phyloP scores from a whole-genome alignment of 2,329 filamentous ascomycete genomes.

The Chaetomium globosum region DNA sequence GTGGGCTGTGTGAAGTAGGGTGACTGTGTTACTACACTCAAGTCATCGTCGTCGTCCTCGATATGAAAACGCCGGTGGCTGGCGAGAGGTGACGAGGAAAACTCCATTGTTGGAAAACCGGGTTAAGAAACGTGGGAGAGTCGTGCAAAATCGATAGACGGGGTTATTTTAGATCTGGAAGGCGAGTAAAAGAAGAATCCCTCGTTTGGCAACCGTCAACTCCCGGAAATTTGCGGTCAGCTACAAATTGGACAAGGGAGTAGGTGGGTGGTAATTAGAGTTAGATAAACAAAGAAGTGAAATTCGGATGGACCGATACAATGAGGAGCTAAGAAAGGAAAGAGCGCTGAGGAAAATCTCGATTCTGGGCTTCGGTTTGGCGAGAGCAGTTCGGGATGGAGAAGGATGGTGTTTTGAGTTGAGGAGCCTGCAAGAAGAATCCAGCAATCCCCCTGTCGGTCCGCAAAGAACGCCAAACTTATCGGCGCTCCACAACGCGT shows the following conservation, averaged over 20 bases:
- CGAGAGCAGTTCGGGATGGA: not conserved
- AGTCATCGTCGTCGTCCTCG: constrained; percentile 37
- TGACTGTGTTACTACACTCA: constrained; percentile 45
- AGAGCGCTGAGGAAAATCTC: not conserved
- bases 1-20: constrained; percentile 53
- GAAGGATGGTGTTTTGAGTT: not conserved
- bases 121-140: not conserved
- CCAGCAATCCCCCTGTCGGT: not conserved
- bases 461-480: constrained; percentile 12
- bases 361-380: not conserved
- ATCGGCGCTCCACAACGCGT: constrained; percentile 28
- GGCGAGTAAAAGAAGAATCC: not conserved
- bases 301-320: not conserved
- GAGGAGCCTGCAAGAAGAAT: constrained; percentile 1
- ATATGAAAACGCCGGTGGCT: constrained; percentile 25
- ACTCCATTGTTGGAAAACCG: constrained; percentile 28
- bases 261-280: not conserved
- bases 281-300: not conserved
- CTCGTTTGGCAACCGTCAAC: not conserved
- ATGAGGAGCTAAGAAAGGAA: not conserved
- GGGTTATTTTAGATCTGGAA: not conserved
- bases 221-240: not conserved
- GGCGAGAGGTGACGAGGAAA: constrained; percentile 32
- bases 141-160: not conserved
- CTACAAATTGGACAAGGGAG: not conserved